Evolutionary conservation across 208 protist genomes (phyloP).

Genomic region (Wallacemonas sp.): DNA sequence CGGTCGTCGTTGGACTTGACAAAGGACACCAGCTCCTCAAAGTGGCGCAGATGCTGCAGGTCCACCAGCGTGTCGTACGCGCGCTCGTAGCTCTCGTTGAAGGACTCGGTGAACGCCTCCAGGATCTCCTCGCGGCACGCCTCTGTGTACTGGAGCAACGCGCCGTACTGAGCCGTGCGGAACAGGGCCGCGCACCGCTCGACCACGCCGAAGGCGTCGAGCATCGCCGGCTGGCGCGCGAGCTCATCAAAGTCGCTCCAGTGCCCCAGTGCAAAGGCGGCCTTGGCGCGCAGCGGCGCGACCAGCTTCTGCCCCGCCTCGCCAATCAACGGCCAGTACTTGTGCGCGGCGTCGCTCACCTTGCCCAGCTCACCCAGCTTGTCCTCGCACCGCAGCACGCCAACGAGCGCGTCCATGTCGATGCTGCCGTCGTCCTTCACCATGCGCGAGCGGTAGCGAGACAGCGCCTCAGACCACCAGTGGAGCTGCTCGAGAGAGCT

Average conservation of each 20-base stretch:
- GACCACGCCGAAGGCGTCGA: constrained; percentile 61
- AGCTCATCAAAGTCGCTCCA: constrained; percentile 85
- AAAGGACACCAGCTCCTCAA: constrained; percentile 98
- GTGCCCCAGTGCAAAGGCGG: constrained; percentile 70
- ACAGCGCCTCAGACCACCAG: constrained; percentile 83
- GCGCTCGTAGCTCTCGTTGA: constrained; percentile 87
- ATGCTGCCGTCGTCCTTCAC: constrained; percentile 37
- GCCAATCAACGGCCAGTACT: constrained; percentile 65
- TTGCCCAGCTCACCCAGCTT: constrained; percentile 68
- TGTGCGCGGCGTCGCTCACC: constrained; percentile 57
- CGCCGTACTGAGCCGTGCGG: constrained; percentile 49
- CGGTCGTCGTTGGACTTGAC: constrained; percentile 73
- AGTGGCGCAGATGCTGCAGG: constrained; percentile 97
- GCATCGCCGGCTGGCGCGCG: constrained; percentile 36
- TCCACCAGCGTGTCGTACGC: constrained; percentile 95
- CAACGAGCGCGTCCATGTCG: constrained; percentile 66
- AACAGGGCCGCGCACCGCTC: constrained; percentile 83
- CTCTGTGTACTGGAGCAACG: constrained; percentile 63
- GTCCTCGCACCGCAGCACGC: constrained; percentile 80
- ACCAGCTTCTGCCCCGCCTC: constrained; percentile 55
- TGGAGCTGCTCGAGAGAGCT: constrained; percentile 87
- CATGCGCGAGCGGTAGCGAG: constrained; percentile 72
- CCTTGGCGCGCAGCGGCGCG: constrained; percentile 76
- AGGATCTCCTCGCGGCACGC: constrained; percentile 63
- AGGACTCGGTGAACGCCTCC: constrained; percentile 77